Evolutionary conservation across 2,329 filamentous ascomycete genomes (phyloP).

Genomic region (Lachnellula suecica): DNA sequence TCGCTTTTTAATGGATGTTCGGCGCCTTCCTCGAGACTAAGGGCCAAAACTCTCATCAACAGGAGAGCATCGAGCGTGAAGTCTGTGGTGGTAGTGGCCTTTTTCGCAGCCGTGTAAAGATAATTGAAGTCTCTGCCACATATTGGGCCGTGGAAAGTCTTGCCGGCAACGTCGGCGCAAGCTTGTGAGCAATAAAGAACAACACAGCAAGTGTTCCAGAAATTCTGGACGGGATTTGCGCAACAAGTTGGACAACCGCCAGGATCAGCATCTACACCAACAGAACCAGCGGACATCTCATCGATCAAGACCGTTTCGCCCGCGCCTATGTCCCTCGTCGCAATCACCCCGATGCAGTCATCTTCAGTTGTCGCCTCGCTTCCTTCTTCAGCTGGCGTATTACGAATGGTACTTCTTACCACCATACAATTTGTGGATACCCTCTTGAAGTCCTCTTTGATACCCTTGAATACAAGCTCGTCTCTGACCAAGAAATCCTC

Average conservation of each 20-base stretch:
- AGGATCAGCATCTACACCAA: slow-evolving; percentile 19
- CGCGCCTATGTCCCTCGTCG: slow-evolving; percentile 18
- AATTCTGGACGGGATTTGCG: slow-evolving; percentile 14
- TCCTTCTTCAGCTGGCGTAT: slow-evolving; percentile 6
- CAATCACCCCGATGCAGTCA: slow-evolving; percentile 25
- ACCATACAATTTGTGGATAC: slow-evolving; percentile 25
- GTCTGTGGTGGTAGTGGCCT: slow-evolving; percentile 17
- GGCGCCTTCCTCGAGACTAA: slow-evolving; percentile 25
- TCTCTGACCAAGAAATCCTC: slow-evolving; percentile 21
- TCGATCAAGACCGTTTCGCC: slow-evolving; percentile 23
- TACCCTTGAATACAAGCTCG: slow-evolving; percentile 16
- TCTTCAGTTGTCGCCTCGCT: slow-evolving; percentile 17
- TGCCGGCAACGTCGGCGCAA: slow-evolving; percentile 27
- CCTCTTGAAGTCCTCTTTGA: slow-evolving; percentile 21
- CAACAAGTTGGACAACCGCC: slow-evolving; percentile 27
- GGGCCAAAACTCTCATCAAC: slow-evolving; percentile 29
- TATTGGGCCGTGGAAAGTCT: slow-evolving; percentile 27
- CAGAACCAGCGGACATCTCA: slow-evolving; percentile 14
- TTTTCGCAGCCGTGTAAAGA: slow-evolving; percentile 21
- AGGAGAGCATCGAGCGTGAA: slow-evolving; percentile 30
- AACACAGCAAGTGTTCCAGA: slow-evolving; percentile 23
- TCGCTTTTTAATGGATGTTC: slow-evolving; percentile 29
- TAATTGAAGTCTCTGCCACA: slow-evolving; percentile 32
- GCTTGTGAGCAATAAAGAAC: slow-evolving; percentile 27
- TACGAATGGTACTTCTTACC: slow-evolving; percentile 23